These are phyloP conservation scores for Colletotrichum lindemuthianum DNA, from an alignment of 2,329 filamentous ascomycete species.

Conservation along the genomic window DNA sequence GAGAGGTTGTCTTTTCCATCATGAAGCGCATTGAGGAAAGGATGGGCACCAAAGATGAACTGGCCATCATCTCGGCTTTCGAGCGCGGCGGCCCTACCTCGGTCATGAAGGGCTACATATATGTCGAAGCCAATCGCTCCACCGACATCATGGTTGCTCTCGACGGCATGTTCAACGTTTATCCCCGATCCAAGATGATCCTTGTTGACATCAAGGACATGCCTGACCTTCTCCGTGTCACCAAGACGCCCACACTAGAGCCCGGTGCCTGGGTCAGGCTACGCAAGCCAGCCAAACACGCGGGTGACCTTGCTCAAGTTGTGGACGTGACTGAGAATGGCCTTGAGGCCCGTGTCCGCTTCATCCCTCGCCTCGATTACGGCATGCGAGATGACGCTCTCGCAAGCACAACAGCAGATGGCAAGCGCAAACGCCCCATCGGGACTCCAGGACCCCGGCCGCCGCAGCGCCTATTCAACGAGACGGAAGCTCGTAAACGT, in stretches of 20 bases:
- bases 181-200: constrained; percentile 86
- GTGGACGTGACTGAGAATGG: constrained; percentile 94
- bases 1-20: constrained; percentile 87
- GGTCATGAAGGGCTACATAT: constrained; percentile 93
- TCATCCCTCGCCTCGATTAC: constrained; percentile 93
- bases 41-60: constrained; percentile 78
- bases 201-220: constrained; percentile 97
- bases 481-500: constrained; percentile 89
- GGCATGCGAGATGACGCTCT: constrained; percentile 81
- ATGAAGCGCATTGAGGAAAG: constrained; percentile 90
- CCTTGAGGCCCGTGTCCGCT: constrained; percentile 84
- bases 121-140: constrained; percentile 89
- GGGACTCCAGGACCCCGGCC: constrained; percentile 73
- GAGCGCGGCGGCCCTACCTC: constrained; percentile 82
- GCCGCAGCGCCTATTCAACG: constrained; percentile 91
- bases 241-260: constrained; percentile 85
- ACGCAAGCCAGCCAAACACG: constrained; percentile 81
- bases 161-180: constrained; percentile 88
- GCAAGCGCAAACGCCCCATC: constrained; percentile 82
- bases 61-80: constrained; percentile 90
- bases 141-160: constrained; percentile 86
- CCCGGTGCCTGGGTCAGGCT: constrained; percentile 94
- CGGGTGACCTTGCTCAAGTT: constrained; percentile 90
- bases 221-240: constrained; percentile 92
- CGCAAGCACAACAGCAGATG: constrained; percentile 59